Conservation (phyloP, 768 basidiomycete species). For the Albatrellus ellisii region DNA sequence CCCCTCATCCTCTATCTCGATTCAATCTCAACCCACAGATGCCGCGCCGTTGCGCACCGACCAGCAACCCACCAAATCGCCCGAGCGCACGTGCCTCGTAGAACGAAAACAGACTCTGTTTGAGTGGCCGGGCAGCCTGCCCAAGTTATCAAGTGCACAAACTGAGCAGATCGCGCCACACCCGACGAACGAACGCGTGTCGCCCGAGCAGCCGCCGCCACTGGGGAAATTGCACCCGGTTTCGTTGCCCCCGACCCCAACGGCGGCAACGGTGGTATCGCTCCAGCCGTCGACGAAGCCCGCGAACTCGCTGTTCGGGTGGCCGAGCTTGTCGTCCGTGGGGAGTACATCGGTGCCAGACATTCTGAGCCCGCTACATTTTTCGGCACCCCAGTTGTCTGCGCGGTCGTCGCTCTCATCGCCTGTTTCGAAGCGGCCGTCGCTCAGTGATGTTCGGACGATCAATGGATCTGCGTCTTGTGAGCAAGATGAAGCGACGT, state of each 20-base stretch:
- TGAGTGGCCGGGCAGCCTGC: too few relatives aligned
- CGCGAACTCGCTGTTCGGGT: constrained; percentile 16
- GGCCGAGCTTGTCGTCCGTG: constrained; percentile 14
- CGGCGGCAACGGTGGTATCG: constrained; percentile 16
- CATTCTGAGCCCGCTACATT: constrained; percentile 18
- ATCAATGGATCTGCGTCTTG: too few relatives aligned
- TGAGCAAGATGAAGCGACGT: too few relatives aligned
- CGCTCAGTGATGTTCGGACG: constrained; percentile 1
- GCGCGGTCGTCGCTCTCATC: constrained; percentile 5
- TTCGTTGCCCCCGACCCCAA: constrained; percentile 21
- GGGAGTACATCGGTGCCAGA: constrained; percentile 6
- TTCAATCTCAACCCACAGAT: not conserved
- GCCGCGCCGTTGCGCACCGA: too few relatives aligned
- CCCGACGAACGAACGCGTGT: too few relatives aligned
- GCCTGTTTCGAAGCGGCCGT: constrained; percentile 5
- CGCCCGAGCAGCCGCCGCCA: constrained; percentile 16
- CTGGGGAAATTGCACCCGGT: constrained; percentile 15
- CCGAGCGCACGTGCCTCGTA: not conserved
- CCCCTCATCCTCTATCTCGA: not conserved
- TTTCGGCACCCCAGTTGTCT: constrained; percentile 9
- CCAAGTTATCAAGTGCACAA: not conserved
- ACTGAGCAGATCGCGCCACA: not conserved
- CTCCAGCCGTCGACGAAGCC: constrained; percentile 10
- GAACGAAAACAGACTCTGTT: too few relatives aligned
- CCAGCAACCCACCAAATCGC: too few relatives aligned